A percentile compares a stretch with the other conserved stretches of the same genome.
Evolutionary conservation across 73 alveolate genomes (phyloP).

Genomic region (Paramecium primaurelia): DNA sequence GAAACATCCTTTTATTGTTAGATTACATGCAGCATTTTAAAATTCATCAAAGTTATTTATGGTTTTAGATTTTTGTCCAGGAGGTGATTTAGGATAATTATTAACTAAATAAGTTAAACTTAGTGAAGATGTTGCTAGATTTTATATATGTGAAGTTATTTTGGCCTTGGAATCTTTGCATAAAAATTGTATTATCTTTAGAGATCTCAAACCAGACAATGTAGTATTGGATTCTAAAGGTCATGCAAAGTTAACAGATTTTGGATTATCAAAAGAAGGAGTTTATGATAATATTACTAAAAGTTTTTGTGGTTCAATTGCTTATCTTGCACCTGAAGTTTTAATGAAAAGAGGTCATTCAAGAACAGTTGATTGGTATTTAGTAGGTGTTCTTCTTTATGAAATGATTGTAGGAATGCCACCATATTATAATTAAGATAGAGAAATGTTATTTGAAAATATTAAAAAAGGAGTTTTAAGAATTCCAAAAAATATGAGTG

Average conservation of each 20-base stretch:
- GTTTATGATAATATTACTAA: slow-evolving; percentile 81
- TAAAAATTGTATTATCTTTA: slow-evolving; percentile 86
- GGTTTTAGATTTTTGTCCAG: slow-evolving; percentile 88
- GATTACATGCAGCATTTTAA: slow-evolving; percentile 83
- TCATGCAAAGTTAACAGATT: slow-evolving; percentile 94
- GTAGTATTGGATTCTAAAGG: slow-evolving; percentile 93
- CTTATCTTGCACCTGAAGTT: slow-evolving; percentile 92
- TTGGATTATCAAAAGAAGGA: slow-evolving; percentile 97
- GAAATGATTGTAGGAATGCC: slow-evolving; percentile 97
- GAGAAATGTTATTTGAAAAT: slow-evolving; percentile 78
- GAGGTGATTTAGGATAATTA: slow-evolving; percentile 75
- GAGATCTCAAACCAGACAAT: slow-evolving; percentile 98
- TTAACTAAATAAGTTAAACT: slow-evolving; percentile 63
- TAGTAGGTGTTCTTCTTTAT: slow-evolving; percentile 90
- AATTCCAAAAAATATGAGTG: slow-evolving; percentile 67
- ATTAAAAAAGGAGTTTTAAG: slow-evolving; percentile 70
- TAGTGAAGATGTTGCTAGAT: slow-evolving; percentile 84
- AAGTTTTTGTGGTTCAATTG: slow-evolving; percentile 94
- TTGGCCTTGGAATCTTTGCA: slow-evolving; percentile 93
- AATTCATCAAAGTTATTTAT: slow-evolving; percentile 72
- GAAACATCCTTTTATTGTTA: slow-evolving; percentile 79
- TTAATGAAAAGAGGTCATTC: slow-evolving; percentile 83
- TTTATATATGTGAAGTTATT: slow-evolving; percentile 86
- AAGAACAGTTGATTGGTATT: slow-evolving; percentile 93
- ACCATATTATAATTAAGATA: slow-evolving; percentile 90